Evolutionary conservation across 441 rosid species (phyloP), one percentile per base, ranked within the genome.

Genomic region (Adansonia rubrostipa): DNA sequence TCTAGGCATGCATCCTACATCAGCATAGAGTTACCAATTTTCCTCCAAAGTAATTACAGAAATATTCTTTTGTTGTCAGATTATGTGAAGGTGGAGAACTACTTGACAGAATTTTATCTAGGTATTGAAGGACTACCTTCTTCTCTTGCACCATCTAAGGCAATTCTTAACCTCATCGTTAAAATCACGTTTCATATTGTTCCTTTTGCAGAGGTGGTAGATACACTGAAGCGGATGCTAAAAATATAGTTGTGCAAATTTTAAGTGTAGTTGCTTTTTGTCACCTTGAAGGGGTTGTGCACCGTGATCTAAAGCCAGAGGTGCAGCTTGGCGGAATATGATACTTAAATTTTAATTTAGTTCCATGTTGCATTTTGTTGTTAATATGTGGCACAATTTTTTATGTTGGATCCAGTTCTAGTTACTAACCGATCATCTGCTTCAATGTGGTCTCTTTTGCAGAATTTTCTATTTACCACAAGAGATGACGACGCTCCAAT

Each of bases 251-350:
- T 80, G 81, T 85, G 74, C 91, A 89, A 79, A 86, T 91, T 74
- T 81, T 91, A 84, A 84, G 86, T 56, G 92, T 87, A 20, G 89
- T 88, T 81, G 86, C 93, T 6, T 91, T 86, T 80, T 91, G 86
- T 71, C 93, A 89, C 83, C 89, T 89, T 77, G 92, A 91, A 86
- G 95, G 93, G 80, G 93, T 89, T 83, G 92, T 91, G 71, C 93
- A 91, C 66, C 91, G 93, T 77, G 95, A 91, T 82, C 81, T 91
- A 70, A 89, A 91, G 81, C 93, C 95, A 4, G 93, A 91, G 93
- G 93, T 89, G 82, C 72, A 77, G 7, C 71, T 28, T 81, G 40
- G 42, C 58, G 40, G 66, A 82, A 58, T 58, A 71, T 58, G 51
- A 53, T 40, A 61, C 15, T 71, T 53, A 13, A 5, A 17, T 75